Evolutionary conservation across 169 alveolate genomes (phyloP), one percentile per base, ranked within the genome.

Genomic region (Babesia gibsoni): DNA sequence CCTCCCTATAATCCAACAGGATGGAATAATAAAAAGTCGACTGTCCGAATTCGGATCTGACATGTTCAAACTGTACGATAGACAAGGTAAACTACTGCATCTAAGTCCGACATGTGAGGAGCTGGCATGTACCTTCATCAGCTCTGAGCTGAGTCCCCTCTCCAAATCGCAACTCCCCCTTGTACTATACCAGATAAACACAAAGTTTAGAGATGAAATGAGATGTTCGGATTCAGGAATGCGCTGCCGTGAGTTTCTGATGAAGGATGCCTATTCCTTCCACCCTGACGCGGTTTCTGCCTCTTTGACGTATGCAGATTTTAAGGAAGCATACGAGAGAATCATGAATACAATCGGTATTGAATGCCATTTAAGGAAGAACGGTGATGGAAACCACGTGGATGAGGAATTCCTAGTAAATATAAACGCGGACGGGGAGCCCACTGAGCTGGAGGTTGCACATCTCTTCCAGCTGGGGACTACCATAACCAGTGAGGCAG

Each of bases 171-270:
- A 35, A 9, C 52, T 68, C 5, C 88, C 88, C 18, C 10, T 79
- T 8, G 9, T n/a, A 23, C 18, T 69, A 0, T 79, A 43, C 70
- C 88, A 79, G 50, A 54, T 69, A 3, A 39, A 59, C 30, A 18
- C 77, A 16, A 79, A 79, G 42, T 79, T 68, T 52, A n/a, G 88
- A n/a, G 88, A 79, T 36, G 88, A 79, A 20, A n/a, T 73, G 25
- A 16, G 88, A 29, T 70, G 73, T 0, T 65, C 65, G 32, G 67
- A 61, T 25, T 32, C 49, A 20, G 32, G 36, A 16, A 46, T 46
- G 59, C 52, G 88, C 33, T 57, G 69, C 43, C 61, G 67, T 49
- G 88, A 79, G 56, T 79, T 79, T 36, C 3, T 53, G 6, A 79
- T 79, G 88, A 46, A 56, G 36, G 88, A 79, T 45, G 72, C 77